Evolutionary conservation across 140 eudicot species (phyloP), one percentile per base, ranked within the genome.

Genomic region (Flaveria floridana): DNA sequence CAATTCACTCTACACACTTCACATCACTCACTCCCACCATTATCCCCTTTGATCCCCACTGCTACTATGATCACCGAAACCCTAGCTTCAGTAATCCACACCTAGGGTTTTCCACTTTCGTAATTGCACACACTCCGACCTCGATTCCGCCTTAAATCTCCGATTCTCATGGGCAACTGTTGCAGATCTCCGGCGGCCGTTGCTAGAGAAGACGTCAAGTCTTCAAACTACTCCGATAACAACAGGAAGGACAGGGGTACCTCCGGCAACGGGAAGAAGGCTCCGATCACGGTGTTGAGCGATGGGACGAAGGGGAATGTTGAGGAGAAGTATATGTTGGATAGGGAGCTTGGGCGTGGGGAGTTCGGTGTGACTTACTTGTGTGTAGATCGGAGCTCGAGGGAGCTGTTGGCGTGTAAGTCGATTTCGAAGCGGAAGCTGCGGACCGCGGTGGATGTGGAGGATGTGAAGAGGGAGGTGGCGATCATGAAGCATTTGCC

Each of bases 101-200:
- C 50, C 14, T 44, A 44, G 50, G 50, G 50, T 44, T 44, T 44
- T 2, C 1, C 14, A 34, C 41, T 34, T 34, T 34, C 41, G 41
- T 34, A 34, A 34, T 34, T 6, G 41, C 41, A 6, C 8, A 34
- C 41, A 6, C 41, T 34, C 8, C 8, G 41, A 34, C 41, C 41
- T 34, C 41, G 41, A 34, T 34, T 34, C 41, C 41, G 12, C 12
- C 50, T 6, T 14, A 47, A 47, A 47, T 12, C 16, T 12, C n/a
- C 15, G 61, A 85, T 34, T 34, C 41, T 4, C 41, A 34, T 85
- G 89, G 89, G 89, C 12, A 85, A 85, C 71, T 85, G 86, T 57
- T 82, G 89, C 80, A 85, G 89, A 85, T 85, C 86, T 85, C 89
- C 89, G 7, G 86, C 89, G 2, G 77, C 89, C 4, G 89, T 85